A percentile compares a stretch with the other conserved stretches of the same genome.
phyloP scores from a whole-genome alignment of 768 basidiomycete species.

The Dentipellis sp. region DNA sequence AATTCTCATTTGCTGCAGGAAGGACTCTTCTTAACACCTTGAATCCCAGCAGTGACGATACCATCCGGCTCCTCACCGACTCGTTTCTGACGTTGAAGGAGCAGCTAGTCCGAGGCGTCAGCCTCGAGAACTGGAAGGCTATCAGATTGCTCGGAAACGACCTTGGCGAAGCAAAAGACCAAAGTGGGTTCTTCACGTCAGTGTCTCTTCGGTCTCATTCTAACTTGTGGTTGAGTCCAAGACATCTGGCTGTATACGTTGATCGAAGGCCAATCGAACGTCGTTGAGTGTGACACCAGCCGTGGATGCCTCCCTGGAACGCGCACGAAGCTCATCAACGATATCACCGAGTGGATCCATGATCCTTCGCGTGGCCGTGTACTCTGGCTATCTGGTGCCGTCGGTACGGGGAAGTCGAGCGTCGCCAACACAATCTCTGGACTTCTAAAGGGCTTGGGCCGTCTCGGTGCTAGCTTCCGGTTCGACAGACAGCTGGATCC shows the following conservation, averaged over 20 bases:
- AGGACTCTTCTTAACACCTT: neutral
- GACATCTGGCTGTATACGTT: neutral
- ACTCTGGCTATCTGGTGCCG: neutral
- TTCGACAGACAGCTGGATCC: neutral
- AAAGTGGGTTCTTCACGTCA: neutral
- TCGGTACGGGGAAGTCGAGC: neutral
- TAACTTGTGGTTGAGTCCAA: too few species aligned
- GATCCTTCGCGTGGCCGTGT: neutral
- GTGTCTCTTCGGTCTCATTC: too few species aligned
- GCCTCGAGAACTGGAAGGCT: neutral
- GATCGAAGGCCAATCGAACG: neutral
- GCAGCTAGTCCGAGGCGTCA: neutral
- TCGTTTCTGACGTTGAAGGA: neutral
- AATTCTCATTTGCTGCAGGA: too few species aligned
- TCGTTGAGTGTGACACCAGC: neutral
- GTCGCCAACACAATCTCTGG: neutral
- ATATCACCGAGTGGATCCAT: neutral
- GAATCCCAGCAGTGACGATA: neutral
- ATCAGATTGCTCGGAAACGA: neutral
- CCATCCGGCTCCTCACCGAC: neutral
- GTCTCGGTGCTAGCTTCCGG: neutral
- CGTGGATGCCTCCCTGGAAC: neutral
- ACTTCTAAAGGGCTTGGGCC: neutral
- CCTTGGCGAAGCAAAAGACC: neutral
- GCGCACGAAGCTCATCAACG: neutral